Percentiles rank a stretch among this genome's conserved stretches.
phyloP scores from a whole-genome alignment of 169 alveolate genomes.

The Cytauxzoon felis region DNA sequence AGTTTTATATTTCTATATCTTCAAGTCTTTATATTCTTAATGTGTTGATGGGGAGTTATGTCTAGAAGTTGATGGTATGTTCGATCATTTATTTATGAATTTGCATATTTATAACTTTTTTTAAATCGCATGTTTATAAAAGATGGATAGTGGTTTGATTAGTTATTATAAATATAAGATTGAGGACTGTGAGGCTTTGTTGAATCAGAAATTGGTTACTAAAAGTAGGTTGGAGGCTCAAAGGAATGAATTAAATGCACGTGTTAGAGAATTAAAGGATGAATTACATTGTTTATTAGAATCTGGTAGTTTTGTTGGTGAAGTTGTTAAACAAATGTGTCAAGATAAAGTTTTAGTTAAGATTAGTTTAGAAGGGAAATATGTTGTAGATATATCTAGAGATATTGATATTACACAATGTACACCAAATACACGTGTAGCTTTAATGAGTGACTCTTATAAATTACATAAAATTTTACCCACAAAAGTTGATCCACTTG shows the following conservation, averaged over 20 bases:
- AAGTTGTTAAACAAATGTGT: constrained; percentile 96
- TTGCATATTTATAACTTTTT: too few relatives aligned
- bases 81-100: too few relatives aligned
- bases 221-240: constrained; percentile 93
- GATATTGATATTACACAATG: constrained; percentile 88
- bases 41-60: too few relatives aligned
- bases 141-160: constrained; percentile 11
- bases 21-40: too few relatives aligned
- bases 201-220: constrained; percentile 66
- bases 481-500: constrained; percentile 98
- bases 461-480: constrained; percentile 93
- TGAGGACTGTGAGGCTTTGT: constrained; percentile 73
- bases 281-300: constrained; percentile 89
- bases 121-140: too few relatives aligned
- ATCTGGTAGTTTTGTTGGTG: constrained; percentile 97
- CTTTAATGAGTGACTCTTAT: constrained; percentile 85
- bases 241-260: constrained; percentile 93
- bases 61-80: too few relatives aligned
- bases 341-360: constrained; percentile 95
- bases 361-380: constrained; percentile 96
- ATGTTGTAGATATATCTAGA: constrained; percentile 89
- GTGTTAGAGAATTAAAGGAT: constrained; percentile 92
- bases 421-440: constrained; percentile 92
- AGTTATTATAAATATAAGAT: constrained; percentile 63
- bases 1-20: too few relatives aligned